phyloP scores from a whole-genome alignment of 495 filamentous ascomycete genomes.

The Margaritispora aquatica region DNA sequence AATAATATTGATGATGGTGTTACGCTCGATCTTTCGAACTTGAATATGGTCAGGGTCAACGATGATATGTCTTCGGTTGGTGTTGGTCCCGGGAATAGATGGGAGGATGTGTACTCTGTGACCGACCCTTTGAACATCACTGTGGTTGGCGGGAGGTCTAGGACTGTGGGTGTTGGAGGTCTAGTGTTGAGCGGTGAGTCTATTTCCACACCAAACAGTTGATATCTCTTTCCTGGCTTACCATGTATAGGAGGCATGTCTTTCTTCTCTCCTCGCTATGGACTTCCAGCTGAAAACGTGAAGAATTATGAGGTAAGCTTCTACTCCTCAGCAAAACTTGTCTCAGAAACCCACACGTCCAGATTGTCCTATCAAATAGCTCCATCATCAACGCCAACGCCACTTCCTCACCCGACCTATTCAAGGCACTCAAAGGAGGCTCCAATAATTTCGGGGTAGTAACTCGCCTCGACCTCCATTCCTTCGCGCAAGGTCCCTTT shows the following conservation, averaged over 20 bases:
- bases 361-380: conserved; percentile 47
- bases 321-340: not conserved
- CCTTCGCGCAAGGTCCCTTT: conserved; percentile 3
- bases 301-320: conserved; percentile 29
- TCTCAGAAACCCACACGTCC: not conserved
- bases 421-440: conserved; percentile 49
- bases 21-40: conserved; percentile 26
- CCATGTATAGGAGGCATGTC: conserved; percentile 29
- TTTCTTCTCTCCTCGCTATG: conserved; percentile 35
- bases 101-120: conserved; percentile 47
- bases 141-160: conserved; percentile 33
- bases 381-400: conserved; percentile 40
- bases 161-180: conserved; percentile 19
- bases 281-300: conserved; percentile 42
- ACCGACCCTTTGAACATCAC: conserved; percentile 40
- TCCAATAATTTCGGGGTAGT: conserved; percentile 49
- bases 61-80: conserved; percentile 6
- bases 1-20: conserved; percentile 30
- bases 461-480: conserved; percentile 39
- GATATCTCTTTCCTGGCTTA: not conserved
- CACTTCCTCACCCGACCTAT: conserved; percentile 39
- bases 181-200: conserved; percentile 15
- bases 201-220: not conserved
- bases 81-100: conserved; percentile 34
- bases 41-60: conserved; percentile 18